Evolutionary conservation across 2,329 filamentous ascomycete genomes (phyloP).

Genomic region (Exophiala bonariae): DNA sequence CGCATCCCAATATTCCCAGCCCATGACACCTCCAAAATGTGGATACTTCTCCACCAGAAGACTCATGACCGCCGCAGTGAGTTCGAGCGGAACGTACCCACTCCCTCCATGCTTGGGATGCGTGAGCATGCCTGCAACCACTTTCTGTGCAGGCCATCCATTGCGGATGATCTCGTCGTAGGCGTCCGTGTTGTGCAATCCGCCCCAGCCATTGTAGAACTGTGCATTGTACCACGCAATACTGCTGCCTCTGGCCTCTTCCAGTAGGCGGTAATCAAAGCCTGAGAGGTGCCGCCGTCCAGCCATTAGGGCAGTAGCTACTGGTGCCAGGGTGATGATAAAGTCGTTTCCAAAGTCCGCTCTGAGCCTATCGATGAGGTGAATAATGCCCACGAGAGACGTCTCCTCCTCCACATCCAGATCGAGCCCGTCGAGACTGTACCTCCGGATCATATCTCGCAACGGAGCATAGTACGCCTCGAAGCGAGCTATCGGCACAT

Average conservation of each 20-base stretch:
- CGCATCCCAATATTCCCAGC: constrained; percentile 93
- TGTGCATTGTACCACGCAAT: constrained; percentile 89
- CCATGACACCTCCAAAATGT: constrained; percentile 83
- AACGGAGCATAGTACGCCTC: constrained; percentile 73
- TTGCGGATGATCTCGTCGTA: constrained; percentile 44
- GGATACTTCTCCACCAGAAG: constrained; percentile 61
- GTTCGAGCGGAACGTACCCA: constrained; percentile 62
- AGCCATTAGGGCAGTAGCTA: constrained; percentile 69
- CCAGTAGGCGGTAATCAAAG: constrained; percentile 76
- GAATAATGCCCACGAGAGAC: constrained; percentile 64
- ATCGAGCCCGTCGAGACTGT: constrained; percentile 69
- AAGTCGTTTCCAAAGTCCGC: constrained; percentile 41
- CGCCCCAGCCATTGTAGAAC: constrained; percentile 90
- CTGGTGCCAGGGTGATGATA: constrained; percentile 77
- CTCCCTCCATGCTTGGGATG: constrained; percentile 69
- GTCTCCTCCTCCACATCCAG: constrained; percentile 79
- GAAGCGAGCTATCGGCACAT: constrained; percentile 53
- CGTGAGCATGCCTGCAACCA: constrained; percentile 81
- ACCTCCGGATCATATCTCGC: constrained; percentile 61
- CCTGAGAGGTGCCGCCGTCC: constrained; percentile 67
- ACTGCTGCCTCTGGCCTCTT: constrained; percentile 63
- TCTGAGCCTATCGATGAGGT: constrained; percentile 67
- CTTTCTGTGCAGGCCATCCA: constrained; percentile 71
- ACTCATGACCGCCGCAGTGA: constrained; percentile 58
- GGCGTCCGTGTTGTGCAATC: constrained; percentile 52